Conservation (phyloP, 1,139 yeast species). For the Pichia sp. region DNA sequence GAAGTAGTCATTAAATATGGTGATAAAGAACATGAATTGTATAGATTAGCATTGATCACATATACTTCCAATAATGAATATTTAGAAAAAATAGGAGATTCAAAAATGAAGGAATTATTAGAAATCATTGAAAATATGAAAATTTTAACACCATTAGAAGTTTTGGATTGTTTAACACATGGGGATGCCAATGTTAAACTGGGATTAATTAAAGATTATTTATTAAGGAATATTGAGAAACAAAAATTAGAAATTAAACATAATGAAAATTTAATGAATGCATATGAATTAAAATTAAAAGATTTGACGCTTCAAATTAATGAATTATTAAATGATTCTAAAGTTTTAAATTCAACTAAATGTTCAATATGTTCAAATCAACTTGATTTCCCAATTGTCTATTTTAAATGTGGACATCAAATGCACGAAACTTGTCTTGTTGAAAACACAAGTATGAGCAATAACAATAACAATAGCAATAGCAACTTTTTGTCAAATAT, state of each 20-base stretch:
- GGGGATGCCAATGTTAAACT: slow-evolving; percentile 54
- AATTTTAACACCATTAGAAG: slow-evolving; percentile 67
- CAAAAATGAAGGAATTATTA: slow-evolving; percentile 46
- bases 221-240: slow-evolving; percentile 54
- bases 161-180: slow-evolving; percentile 63
- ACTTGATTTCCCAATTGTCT: slow-evolving; percentile 74
- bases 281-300: slow-evolving; percentile 64
- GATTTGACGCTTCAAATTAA: slow-evolving; percentile 48
- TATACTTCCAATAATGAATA: slow-evolving; percentile 54
- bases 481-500: neutral
- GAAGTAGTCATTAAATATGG: slow-evolving; percentile 56
- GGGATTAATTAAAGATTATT: slow-evolving; percentile 65
- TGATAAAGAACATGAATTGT: slow-evolving; percentile 55
- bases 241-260: slow-evolving; percentile 64
- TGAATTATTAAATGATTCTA: slow-evolving; percentile 48
- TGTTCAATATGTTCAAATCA: slow-evolving; percentile 68
- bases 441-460: slow-evolving; percentile 1
- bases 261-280: slow-evolving; percentile 58
- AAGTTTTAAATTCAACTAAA: slow-evolving; percentile 49
- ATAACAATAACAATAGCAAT: neutral
- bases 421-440: slow-evolving; percentile 75
- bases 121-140: slow-evolving; percentile 46
- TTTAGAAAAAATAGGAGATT: slow-evolving; percentile 48
- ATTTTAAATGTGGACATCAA: slow-evolving; percentile 82
- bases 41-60: slow-evolving; percentile 57